Conservation (phyloP, 2,329 filamentous ascomycete species). For the Pyrenophora seminiperda region DNA sequence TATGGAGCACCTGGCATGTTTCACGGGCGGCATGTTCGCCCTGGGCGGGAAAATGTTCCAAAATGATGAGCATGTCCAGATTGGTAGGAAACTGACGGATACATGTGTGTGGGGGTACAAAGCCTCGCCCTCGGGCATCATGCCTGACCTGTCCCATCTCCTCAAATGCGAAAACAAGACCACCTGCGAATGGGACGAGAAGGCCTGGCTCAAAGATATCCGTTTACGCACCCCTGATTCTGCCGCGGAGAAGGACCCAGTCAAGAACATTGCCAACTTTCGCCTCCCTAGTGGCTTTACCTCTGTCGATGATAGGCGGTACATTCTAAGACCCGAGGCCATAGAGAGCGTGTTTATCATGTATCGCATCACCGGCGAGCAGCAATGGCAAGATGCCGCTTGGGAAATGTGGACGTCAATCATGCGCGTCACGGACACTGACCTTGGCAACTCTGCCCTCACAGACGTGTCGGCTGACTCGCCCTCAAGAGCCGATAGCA, state of each 20-base stretch:
- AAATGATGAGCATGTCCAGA: slow-evolving; percentile 58
- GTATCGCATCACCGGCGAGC: slow-evolving; percentile 64
- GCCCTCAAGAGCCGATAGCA: slow-evolving; percentile 50
- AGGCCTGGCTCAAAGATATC: slow-evolving; percentile 54
- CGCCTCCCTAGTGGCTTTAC: slow-evolving; percentile 54
- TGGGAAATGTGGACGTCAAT: slow-evolving; percentile 60
- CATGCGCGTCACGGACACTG: slow-evolving; percentile 49
- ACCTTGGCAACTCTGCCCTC: slow-evolving; percentile 54
- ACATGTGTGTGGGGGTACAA: slow-evolving; percentile 69
- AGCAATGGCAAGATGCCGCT: slow-evolving; percentile 51
- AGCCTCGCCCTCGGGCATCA: slow-evolving; percentile 61
- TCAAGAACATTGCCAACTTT: slow-evolving; percentile 46
- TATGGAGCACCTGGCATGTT: slow-evolving; percentile 64
- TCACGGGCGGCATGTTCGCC: slow-evolving; percentile 66
- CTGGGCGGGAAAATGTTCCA: slow-evolving; percentile 63
- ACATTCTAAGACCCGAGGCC: slow-evolving; percentile 60
- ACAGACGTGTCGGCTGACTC: slow-evolving; percentile 49
- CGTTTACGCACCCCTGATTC: slow-evolving; percentile 26
- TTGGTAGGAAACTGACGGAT: slow-evolving; percentile 63
- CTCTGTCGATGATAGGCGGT: slow-evolving; percentile 51
- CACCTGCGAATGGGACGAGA: slow-evolving; percentile 61
- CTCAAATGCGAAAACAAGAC: slow-evolving; percentile 53
- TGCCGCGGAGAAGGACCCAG: slow-evolving; percentile 34
- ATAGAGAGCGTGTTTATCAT: slow-evolving; percentile 67
- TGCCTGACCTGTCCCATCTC: slow-evolving; percentile 64